Base-by-base conservation (phyloP, 495 filamentous ascomycete species). In the Penicillium herquei region DNA sequence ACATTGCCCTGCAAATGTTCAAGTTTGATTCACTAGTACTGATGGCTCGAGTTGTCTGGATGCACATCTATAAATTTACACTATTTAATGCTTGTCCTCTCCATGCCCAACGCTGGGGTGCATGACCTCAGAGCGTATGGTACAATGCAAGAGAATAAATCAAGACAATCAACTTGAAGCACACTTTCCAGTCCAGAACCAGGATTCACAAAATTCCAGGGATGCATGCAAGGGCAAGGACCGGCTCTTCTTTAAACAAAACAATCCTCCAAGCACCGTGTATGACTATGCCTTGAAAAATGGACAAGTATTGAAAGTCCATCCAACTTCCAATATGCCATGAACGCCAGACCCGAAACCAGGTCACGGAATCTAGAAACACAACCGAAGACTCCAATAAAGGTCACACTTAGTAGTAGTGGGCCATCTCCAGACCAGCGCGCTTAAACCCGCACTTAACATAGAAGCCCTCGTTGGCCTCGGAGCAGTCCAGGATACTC, bases 401-500 rank as follows among this genome's bases (percentile, higher is more conserved):
- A 46, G 16, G 10, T 11, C 32, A 14, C 13, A 40, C 46, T 69
- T 86, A 87, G 71, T 93, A 92, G 70, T 96, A 96, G 73, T 96
- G 92, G 41, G 92, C 94, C 94, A 98, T 98, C 73, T 98, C 91
- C 49, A 97, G 72, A 8, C 94, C 94, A 21, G 92, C 95, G 44
- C 92, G 78, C 73, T 90, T 89, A 72, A 95, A 98, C 41, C 93
- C 95, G 69, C 94, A 98, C 82, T 98, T 98, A 61, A 96, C 84
- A 70, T 98, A 98, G 78, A 98, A 98, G 13, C 92, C 94, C 74
- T 96, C 91, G 70, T 98, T 98, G 61, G 88, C 74, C 67, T 90
- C 87, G 8, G 83, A 87, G 68, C 87, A 91, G 58, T 91, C 88
- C 30, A 91, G 78, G 51, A 91, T 90, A 26, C 77, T 82, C 84